Base-by-base conservation (phyloP, 1,284 basidiomycete species). In the Ustilago xerochloae region DNA sequence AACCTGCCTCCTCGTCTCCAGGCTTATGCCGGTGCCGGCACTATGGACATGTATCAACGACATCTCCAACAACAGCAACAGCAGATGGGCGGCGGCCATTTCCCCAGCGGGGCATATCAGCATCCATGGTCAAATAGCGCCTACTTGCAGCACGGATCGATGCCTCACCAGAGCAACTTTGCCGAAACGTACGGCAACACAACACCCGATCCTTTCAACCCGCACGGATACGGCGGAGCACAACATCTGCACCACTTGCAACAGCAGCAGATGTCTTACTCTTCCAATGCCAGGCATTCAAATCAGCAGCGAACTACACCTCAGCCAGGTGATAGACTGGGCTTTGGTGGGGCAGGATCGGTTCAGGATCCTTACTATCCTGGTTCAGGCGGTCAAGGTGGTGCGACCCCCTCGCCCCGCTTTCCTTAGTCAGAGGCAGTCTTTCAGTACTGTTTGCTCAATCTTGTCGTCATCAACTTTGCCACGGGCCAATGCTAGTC, bases 171-270 rank as follows among this genome's bases (percentile, higher is more conserved):
- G 18, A 53, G 58, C 3, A 9, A 51, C 22, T 55, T 46, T 22
- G 51, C 29, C 20, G 66, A 59, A 15, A 10, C 48, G 16, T 69
- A 63, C 36, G 61, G 66, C 48, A 55, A 63, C 43, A 63, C 60
- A 10, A 69, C 66, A 16, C 66, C 66, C 0, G 66, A 69, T 49
- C 66, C 66, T 3, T 69, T 69, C 61, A 69, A 69, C 22, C 66
- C 61, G 20, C 66, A 69, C 35, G 66, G 51, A 2, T 63, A 55
- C n/a, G 60, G 46, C 13, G 65, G 58, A 32, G 53, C 30, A 35
- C 64, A 61, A 15, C 58, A 51, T n/a, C 22, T 49, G 56, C 56
- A 59, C 3, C 49, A 59, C 53, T 20, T 35, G 26, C 63, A 22
- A 8, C 43, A 15, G 50, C 54, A 30, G 49, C 48, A 57, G 9